A percentile compares a stretch with the other conserved stretches of the same genome.
phyloP scores from a whole-genome alignment of 139 green algal species.

The Picochlorum sp. region DNA sequence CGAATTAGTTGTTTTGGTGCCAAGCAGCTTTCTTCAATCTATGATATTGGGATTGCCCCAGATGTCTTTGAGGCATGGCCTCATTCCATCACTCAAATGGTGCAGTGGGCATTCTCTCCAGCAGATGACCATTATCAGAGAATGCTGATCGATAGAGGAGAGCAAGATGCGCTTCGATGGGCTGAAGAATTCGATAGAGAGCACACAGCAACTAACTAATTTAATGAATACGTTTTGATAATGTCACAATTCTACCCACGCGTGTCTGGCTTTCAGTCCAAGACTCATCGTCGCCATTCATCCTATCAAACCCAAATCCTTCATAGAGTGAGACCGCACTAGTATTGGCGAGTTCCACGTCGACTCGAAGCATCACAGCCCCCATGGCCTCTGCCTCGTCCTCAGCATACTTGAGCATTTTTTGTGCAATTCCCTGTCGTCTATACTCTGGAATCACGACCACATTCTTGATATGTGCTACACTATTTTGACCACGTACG shows the following conservation, averaged over 20 bases:
- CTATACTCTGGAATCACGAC: not conserved
- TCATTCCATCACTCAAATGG: constrained; percentile 42
- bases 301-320: not conserved
- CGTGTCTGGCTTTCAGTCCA: not conserved
- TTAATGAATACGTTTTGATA: not conserved
- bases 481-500: no score
- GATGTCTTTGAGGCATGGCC: constrained; percentile 37
- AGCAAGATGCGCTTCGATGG: constrained; percentile 34
- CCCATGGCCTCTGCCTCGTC: not conserved
- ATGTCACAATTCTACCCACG: constrained; percentile 5
- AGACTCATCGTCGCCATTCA: not conserved
- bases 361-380: not conserved
- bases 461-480: constrained; percentile 7
- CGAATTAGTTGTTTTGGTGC: constrained; percentile 58
- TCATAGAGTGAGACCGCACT: constrained; percentile 1
- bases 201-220: not conserved
- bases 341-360: constrained; percentile 5
- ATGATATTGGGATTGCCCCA: constrained; percentile 37
- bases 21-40: constrained; percentile 25
- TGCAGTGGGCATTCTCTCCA: constrained; percentile 51
- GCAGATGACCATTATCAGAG: constrained; percentile 32
- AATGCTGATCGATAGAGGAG: constrained; percentile 27
- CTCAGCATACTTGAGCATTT: not conserved
- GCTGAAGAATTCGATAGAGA: constrained; percentile 7
- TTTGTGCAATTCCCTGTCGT: not conserved